These are phyloP conservation scores for Comarum palustre DNA, from an alignment of 306 rosid genomes.

Conservation along the genomic window DNA sequence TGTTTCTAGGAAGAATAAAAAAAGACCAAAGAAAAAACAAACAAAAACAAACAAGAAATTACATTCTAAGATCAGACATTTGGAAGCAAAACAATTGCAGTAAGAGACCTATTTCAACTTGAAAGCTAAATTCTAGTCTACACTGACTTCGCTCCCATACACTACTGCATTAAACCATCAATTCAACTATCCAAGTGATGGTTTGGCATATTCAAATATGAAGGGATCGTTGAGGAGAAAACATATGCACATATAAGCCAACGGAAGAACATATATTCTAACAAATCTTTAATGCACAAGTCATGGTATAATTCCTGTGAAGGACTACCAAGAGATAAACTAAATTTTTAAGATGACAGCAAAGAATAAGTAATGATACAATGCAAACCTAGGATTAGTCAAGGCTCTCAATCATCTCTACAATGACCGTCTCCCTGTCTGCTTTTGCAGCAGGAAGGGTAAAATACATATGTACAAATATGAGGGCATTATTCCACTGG, in stretches of 20 bases:
- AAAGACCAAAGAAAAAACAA: no score
- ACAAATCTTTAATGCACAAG: conserved; percentile 32
- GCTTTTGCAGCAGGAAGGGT: conserved; percentile 63
- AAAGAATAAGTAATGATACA: conserved; percentile 28
- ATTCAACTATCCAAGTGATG: not conserved
- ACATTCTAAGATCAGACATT: not conserved
- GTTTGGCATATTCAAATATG: not conserved
- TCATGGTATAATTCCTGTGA: conserved; percentile 31
- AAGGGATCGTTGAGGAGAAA: not conserved
- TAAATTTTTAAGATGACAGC: conserved; percentile 18
- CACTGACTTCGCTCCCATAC: not conserved
- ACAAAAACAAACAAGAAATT: no score
- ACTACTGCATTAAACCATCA: not conserved
- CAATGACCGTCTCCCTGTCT: conserved; percentile 54
- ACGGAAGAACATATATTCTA: conserved; percentile 18
- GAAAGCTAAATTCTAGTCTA: not conserved
- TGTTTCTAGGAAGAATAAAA: no score
- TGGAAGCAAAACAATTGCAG: not conserved
- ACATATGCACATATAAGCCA: not conserved
- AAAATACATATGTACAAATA: conserved; percentile 70
- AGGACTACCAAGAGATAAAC: conserved; percentile 28
- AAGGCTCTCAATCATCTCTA: conserved; percentile 67
- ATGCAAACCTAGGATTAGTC: conserved; percentile 51
- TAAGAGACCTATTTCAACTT: not conserved
- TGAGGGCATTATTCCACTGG: conserved; percentile 33